phyloP scores from a whole-genome alignment of 2,329 filamentous ascomycete species.

The Paraphoma sp. region DNA sequence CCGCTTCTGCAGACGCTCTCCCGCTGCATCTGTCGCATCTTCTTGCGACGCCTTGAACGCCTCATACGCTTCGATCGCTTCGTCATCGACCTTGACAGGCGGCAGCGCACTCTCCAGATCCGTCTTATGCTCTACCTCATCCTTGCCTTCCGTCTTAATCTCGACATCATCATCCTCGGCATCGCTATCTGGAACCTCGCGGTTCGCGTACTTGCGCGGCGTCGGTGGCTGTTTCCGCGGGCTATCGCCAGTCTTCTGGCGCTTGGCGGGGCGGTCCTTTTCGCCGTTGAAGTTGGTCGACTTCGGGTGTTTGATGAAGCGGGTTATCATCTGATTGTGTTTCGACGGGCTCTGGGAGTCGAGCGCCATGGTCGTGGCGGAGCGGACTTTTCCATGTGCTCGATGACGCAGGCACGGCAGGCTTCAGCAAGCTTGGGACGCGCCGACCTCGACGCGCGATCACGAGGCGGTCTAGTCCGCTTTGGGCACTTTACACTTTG shows the following conservation, averaged over 20 bases:
- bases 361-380: slow-evolving; percentile 41
- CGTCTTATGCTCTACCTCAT: slow-evolving; percentile 56
- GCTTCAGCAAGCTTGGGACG: slow-evolving; percentile 5
- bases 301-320: slow-evolving; percentile 51
- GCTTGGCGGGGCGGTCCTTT: slow-evolving; percentile 51
- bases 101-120: slow-evolving; percentile 77
- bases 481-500: background rate
- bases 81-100: slow-evolving; percentile 66
- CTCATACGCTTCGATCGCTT: slow-evolving; percentile 83
- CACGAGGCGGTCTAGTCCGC: slow-evolving; percentile 16
- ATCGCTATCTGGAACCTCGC: slow-evolving; percentile 50
- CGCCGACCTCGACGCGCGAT: slow-evolving; percentile 19
- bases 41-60: slow-evolving; percentile 65
- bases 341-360: slow-evolving; percentile 51
- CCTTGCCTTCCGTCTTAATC: slow-evolving; percentile 20
- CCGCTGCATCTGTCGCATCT: slow-evolving; percentile 46
- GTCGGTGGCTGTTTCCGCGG: slow-evolving; percentile 26
- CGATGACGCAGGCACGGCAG: slow-evolving; percentile 6
- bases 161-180: slow-evolving; percentile 47
- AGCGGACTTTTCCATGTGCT: slow-evolving; percentile 4
- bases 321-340: slow-evolving; percentile 57
- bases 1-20: slow-evolving; percentile 61
- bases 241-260: slow-evolving; percentile 45
- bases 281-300: slow-evolving; percentile 53
- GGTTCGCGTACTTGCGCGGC: slow-evolving; percentile 27